Evolutionary conservation across 75 land plant species (phyloP), one percentile per base, ranked within the genome.

Genomic region (Pinus tabuliformis): DNA sequence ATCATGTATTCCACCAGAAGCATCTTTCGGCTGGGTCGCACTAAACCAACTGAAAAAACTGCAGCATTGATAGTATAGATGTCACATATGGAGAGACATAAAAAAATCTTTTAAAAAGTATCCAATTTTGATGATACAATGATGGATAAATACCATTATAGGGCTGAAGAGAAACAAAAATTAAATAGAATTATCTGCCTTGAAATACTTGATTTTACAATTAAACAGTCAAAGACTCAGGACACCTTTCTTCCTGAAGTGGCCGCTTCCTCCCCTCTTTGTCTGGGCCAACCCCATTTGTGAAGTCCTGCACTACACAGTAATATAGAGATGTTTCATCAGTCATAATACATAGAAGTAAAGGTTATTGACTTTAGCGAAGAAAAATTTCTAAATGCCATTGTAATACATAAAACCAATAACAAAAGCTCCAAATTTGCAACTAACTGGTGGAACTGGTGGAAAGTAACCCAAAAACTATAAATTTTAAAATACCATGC

Each of bases 221-320:
- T 60, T 18, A 0, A 60, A 60, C 21, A 60, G 20, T 60, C 62
- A 60, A 60, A 20, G 45, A 49, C 17, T 12, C 7, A 6, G 3
- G 11, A 71, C 13, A 95, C 98, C 98, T 95, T 45, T 91, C 91
- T 37, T 95, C 97, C 49, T 80, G 59, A 77, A 74, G 70, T 14
- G 92, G 59, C 62, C 98, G 70, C 64, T 95, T 95, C 60, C 82
- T 89, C 24, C 96, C 96, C 79, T 91, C 91, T 68, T 91, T 91
- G 54, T 86, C 91, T 70, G 78, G 78, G 65, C 75, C 74, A 36
- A 74, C 78, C 20, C 97, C 94, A 86, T 95, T 93, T 1, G 97
- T 61, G 63, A 91, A 70, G 74, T 83, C 93, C 93, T 92, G 82
- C 81, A 77, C n/a, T 49, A 49, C 12, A 9, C 54, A 9, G 54